Base-by-base conservation (phyloP, 495 filamentous ascomycete genomes). In the Rostrohypoxylon terebratum region DNA sequence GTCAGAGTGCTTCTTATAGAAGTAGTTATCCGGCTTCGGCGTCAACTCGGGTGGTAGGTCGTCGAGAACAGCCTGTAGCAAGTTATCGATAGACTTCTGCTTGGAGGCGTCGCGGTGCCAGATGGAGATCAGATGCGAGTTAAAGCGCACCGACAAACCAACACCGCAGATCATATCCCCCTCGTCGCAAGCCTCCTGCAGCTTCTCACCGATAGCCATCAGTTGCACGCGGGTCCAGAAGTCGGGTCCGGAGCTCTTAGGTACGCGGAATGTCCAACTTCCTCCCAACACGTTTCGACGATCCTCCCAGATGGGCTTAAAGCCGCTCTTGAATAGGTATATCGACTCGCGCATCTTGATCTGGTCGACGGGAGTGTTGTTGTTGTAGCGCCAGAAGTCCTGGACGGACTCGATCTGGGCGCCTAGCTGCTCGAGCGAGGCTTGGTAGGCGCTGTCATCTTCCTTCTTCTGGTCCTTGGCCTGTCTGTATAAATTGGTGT, bases 221-320 rank as follows among this genome's bases (percentile, higher is more conserved):
- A 96, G 81, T 69, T 93, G 88, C 28, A 95, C 81, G 66, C 93
- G 88, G 66, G 90, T 90, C 88, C 93, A 97, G 74, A 96, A 92
- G 58, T 92, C 90, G 28, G 87, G 84, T 1, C 90, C 91, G 63
- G 81, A 83, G 48, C 81, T 83, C 82, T 96, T 96, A 20, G 90
- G 90, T 47, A 97, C 90, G 18, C 93, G 87, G 79, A 97, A 97
- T 0, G 91, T 94, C 92, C 93, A 97, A 70, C 90, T 89, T 25
- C 94, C 94, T 18, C 94, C 94, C 25, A 87, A 83, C 50, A 89
- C 81, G 79, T 97, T 97, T 51, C 94, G 87, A 38, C 91, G 87
- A 77, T 97, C 94, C 80, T 97, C 94, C 94, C 94, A 97, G 55
- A 96, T 85, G 16, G 94, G 94, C 75, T 90, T 88, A 68, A 96